phyloP scores from a whole-genome alignment of 73 alveolate genomes.

The Paramecium octaurelia region DNA sequence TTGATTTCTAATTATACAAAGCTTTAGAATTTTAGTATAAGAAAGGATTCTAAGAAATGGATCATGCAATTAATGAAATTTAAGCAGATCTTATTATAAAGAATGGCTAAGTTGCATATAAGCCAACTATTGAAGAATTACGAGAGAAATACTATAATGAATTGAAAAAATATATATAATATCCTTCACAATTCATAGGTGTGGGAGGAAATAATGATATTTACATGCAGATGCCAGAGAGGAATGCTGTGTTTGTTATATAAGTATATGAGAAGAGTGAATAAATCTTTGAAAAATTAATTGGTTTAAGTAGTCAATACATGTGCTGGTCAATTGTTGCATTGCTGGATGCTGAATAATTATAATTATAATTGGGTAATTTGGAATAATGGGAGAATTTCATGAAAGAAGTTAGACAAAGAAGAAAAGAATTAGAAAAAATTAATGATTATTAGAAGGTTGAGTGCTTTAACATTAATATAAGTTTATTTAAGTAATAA shows the following conservation, averaged over 20 bases:
- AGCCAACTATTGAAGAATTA: slow-evolving; percentile 98
- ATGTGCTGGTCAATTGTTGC: slow-evolving; percentile 59
- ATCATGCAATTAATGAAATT: slow-evolving; percentile 84
- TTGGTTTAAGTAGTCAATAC: slow-evolving; percentile 63
- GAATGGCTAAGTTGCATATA: slow-evolving; percentile 76
- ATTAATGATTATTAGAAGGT: slow-evolving; percentile 84
- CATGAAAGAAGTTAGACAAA: slow-evolving; percentile 86
- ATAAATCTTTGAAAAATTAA: slow-evolving; percentile 74
- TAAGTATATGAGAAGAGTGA: slow-evolving; percentile 96
- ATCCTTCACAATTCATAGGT: slow-evolving; percentile 84
- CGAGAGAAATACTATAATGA: slow-evolving; percentile 93
- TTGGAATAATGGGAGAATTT: slow-evolving; percentile 93
- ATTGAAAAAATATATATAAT: slow-evolving; percentile 63
- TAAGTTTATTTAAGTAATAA: slow-evolving; percentile 80
- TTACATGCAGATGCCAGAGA: slow-evolving; percentile 95
- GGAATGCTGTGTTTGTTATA: slow-evolving; percentile 87
- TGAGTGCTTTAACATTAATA: slow-evolving; percentile 87
- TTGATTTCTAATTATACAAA: slow-evolving; percentile 94
- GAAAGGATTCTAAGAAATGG: slow-evolving; percentile 85
- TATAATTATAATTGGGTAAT: slow-evolving; percentile 50
- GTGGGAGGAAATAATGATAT: slow-evolving; percentile 97
- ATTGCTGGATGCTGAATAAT: slow-evolving; percentile 70
- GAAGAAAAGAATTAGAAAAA: slow-evolving; percentile 89
- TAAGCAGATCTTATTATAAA: slow-evolving; percentile 94
- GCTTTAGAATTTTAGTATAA: slow-evolving; percentile 94